These are phyloP conservation scores for Sarocladium strictum DNA, from an alignment of 2,329 filamentous ascomycete genomes.

Conservation along the genomic window DNA sequence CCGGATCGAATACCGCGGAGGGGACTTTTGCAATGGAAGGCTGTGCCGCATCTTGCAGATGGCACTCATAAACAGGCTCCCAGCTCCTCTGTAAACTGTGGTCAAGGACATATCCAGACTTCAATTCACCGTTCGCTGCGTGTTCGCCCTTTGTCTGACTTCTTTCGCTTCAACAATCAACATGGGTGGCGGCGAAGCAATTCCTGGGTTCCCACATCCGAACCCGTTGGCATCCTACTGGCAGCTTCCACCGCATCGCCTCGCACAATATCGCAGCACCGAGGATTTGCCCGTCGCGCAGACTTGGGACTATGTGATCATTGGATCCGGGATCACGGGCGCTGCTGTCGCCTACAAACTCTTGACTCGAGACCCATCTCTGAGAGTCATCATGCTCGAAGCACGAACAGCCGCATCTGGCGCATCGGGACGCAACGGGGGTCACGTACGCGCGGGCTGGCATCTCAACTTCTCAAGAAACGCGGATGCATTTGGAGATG, in stretches of 20 bases:
- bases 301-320: slow-evolving; percentile 16
- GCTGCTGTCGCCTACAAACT: slow-evolving; percentile 14
- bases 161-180: background rate
- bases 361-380: slow-evolving; percentile 16
- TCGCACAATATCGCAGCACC: slow-evolving; percentile 22
- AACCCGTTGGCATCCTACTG: slow-evolving; percentile 27
- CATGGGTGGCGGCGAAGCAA: too few species aligned
- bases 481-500: slow-evolving; percentile 16
- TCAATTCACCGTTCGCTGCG: too few species aligned
- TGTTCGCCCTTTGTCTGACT: too few species aligned
- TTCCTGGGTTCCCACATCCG: slow-evolving; percentile 19
- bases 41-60: too few species aligned
- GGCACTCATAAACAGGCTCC: too few species aligned
- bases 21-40: too few species aligned
- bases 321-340: slow-evolving; percentile 17
- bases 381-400: slow-evolving; percentile 26
- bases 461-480: slow-evolving; percentile 17
- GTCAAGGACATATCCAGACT: too few species aligned
- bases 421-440: slow-evolving; percentile 31
- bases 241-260: slow-evolving; percentile 24
- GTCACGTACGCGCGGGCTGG: slow-evolving; percentile 25
- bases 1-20: too few species aligned
- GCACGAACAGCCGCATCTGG: slow-evolving; percentile 27
- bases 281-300: slow-evolving; percentile 13
- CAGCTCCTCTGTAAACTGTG: too few species aligned